A percentile compares a stretch with the other conserved stretches of the same genome.
Conservation (phyloP, 345 rosid species). For the Heritiera littoralis region DNA sequence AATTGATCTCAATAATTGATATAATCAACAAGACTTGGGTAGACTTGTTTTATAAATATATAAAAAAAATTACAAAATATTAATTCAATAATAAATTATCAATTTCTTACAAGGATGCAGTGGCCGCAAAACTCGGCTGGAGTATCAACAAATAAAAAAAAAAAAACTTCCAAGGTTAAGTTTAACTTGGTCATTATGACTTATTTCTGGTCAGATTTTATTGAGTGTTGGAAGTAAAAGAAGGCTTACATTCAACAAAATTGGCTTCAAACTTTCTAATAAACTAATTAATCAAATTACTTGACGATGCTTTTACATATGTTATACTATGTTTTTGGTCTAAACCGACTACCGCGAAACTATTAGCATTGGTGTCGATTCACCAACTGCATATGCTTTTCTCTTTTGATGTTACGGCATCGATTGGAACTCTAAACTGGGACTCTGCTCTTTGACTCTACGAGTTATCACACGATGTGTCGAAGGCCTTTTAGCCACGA, state of each 20-base stretch:
- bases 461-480: neutral
- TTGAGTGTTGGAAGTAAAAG: neutral
- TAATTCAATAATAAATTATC: neutral
- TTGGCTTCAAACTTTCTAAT: neutral
- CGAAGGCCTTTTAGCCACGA: neutral
- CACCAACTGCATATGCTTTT: neutral
- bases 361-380: neutral
- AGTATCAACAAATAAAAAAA: no score
- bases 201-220: neutral
- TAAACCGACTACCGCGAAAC: neutral
- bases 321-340: no score
- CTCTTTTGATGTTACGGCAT: neutral
- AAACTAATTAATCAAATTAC: neutral
- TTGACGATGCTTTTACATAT: neutral
- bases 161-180: no score
- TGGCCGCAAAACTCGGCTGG: no score
- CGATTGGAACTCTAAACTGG: neutral
- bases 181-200: neutral
- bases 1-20: no score
- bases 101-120: neutral
- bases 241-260: neutral
- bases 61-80: no score
- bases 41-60: no score
- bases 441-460: no score
- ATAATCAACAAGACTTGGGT: no score